Percentiles rank a stretch among this genome's conserved stretches.
Conservation (phyloP, 1,284 basidiomycete genomes). For the Pseudozyma hubeiensis region DNA sequence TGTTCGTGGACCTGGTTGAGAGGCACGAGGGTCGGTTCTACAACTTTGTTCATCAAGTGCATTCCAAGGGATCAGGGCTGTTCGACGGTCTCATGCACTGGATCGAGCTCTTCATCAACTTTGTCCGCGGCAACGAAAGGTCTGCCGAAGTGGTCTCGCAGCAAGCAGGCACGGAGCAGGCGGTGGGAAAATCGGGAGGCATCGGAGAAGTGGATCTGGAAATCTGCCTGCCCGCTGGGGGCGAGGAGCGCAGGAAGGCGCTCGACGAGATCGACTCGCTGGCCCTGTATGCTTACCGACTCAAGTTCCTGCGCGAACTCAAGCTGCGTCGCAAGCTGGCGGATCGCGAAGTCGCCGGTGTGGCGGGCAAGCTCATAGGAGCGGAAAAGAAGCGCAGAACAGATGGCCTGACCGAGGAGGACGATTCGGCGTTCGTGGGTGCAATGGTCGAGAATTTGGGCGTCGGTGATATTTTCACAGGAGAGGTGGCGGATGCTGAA, state of each 20-base stretch:
- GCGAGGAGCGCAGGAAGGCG: constrained; percentile 48
- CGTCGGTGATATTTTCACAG: constrained; percentile 61
- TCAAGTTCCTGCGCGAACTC: constrained; percentile 65
- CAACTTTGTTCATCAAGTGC: constrained; percentile 97
- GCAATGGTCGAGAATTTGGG: constrained; percentile 66
- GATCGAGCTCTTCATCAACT: constrained; percentile 94
- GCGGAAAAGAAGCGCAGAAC: constrained; percentile 35
- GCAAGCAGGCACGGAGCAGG: constrained; percentile 68
- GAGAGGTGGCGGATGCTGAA: constrained; percentile 62
- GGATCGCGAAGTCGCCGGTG: constrained; percentile 53
- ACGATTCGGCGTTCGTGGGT: constrained; percentile 59
- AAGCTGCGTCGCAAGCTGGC: constrained; percentile 61
- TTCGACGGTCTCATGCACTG: constrained; percentile 95
- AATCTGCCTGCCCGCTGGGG: constrained; percentile 61
- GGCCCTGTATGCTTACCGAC: constrained; percentile 63
- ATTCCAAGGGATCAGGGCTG: constrained; percentile 92
- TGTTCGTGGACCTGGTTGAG: constrained; percentile 91
- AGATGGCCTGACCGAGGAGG: constrained; percentile 50
- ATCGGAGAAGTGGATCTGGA: constrained; percentile 64
- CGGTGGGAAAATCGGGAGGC: constrained; percentile 29
- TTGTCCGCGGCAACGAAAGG: constrained; percentile 85
- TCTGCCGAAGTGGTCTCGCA: constrained; percentile 70
- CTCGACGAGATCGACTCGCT: constrained; percentile 64
- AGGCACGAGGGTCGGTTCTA: constrained; percentile 97
- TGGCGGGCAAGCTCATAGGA: constrained; percentile 46